Percentiles rank a stretch among this genome's conserved stretches.
phyloP scores from a whole-genome alignment of 139 green algal genomes.

The Mesotaenium endlicherianum region DNA sequence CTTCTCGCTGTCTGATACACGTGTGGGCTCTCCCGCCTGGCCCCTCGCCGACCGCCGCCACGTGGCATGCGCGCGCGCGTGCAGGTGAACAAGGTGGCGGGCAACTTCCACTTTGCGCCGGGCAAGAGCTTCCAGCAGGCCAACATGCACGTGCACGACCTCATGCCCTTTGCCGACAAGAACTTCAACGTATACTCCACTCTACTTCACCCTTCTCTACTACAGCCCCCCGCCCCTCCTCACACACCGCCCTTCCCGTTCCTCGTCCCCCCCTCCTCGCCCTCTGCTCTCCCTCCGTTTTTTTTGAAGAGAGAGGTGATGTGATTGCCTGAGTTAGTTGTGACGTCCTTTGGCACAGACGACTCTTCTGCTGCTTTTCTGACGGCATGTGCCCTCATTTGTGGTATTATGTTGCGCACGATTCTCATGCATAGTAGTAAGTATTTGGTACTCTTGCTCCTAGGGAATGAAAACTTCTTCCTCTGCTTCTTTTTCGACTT shows the following conservation, averaged over 20 bases:
- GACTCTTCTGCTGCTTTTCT: no score
- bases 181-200: conserved; percentile 51
- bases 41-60: not conserved
- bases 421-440: no score
- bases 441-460: no score
- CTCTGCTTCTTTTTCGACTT: no score
- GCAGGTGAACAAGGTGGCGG: conserved; percentile 77
- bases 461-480: no score
- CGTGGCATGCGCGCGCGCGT: not conserved
- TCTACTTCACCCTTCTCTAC: not conserved
- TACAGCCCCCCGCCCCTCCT: not conserved
- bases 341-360: no score
- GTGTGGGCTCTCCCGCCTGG: not conserved
- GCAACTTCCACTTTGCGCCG: conserved; percentile 96
- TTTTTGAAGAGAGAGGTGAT: no score
- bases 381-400: no score
- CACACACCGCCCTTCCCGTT: not conserved
- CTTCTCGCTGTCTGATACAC: not conserved
- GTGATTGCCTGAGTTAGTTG: no score
- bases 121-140: conserved; percentile 87
- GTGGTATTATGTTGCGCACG: no score
- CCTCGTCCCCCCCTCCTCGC: not conserved
- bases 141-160: conserved; percentile 90
- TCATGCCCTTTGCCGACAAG: conserved; percentile 73
- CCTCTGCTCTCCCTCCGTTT: not conserved